These are phyloP conservation scores for Mrakia gelida DNA, from an alignment of 768 basidiomycete genomes.

Conservation along the genomic window DNA sequence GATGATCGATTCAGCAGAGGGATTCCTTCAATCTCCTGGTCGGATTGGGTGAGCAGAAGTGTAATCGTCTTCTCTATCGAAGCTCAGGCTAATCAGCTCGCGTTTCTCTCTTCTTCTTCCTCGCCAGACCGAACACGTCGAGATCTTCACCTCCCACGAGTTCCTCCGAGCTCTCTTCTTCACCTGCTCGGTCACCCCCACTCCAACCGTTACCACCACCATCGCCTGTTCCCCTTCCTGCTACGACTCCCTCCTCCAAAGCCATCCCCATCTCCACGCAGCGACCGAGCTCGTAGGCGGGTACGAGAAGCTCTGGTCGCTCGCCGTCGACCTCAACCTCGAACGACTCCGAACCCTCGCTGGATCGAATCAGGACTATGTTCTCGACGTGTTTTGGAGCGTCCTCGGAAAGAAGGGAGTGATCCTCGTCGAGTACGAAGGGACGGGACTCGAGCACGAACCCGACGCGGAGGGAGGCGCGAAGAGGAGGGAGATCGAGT, in stretches of 20 bases:
- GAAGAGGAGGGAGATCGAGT: not conserved
- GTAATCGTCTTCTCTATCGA: too few species aligned
- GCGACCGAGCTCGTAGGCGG: not conserved
- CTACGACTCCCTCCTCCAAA: not conserved
- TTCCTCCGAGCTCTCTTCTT: not conserved
- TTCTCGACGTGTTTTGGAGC: not conserved
- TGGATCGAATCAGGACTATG: not conserved
- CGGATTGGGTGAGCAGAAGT: too few species aligned
- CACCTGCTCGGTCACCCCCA: not conserved
- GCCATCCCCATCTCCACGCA: not conserved
- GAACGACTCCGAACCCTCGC: not conserved
- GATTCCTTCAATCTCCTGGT: too few species aligned
- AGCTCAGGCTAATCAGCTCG: not conserved
- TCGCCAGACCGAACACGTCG: not conserved
- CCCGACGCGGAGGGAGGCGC: not conserved
- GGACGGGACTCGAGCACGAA: not conserved
- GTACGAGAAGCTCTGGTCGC: not conserved
- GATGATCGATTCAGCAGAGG: too few species aligned
- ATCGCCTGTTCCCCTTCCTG: conserved; percentile 1
- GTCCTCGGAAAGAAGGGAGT: not conserved
- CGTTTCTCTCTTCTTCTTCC: not conserved
- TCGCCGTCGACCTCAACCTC: not conserved
- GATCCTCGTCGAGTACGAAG: not conserved
- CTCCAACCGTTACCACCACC: not conserved
- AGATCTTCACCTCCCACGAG: not conserved